These are phyloP conservation scores for Aspergillus fructus DNA, from an alignment of 2,329 filamentous ascomycete species.

Conservation along the genomic window DNA sequence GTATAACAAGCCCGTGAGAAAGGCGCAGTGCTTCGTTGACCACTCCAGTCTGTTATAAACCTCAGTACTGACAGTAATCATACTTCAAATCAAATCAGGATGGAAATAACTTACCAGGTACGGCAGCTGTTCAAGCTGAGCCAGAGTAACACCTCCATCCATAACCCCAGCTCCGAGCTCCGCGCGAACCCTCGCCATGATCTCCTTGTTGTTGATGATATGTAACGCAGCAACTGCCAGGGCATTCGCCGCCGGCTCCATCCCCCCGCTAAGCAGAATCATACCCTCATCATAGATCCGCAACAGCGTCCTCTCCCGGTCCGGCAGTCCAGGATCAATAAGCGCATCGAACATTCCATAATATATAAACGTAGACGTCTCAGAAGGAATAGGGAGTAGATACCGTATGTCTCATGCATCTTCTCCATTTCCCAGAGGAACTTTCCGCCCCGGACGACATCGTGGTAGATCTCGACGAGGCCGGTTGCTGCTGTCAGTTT, in stretches of 20 bases:
- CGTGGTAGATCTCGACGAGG: slow-evolving; percentile 29
- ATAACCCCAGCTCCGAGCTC: slow-evolving; percentile 23
- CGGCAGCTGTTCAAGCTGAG: slow-evolving; percentile 39
- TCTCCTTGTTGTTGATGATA: slow-evolving; percentile 18
- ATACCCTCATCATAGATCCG: slow-evolving; percentile 35
- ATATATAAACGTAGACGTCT: too few species aligned
- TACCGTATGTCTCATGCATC: slow-evolving; percentile 30
- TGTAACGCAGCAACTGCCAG: slow-evolving; percentile 30
- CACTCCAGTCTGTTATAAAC: background rate
- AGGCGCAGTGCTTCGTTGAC: slow-evolving; percentile 38
- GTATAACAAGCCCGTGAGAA: slow-evolving; percentile 31
- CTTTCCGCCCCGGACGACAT: slow-evolving; percentile 23
- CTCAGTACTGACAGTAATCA: background rate
- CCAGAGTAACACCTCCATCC: background rate
- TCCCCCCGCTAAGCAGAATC: slow-evolving; percentile 40
- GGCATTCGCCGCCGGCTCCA: slow-evolving; percentile 37
- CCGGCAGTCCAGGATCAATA: background rate
- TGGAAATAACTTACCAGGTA: slow-evolving; percentile 31
- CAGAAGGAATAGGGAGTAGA: too few species aligned
- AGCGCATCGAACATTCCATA: background rate
- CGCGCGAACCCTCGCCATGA: slow-evolving; percentile 23
- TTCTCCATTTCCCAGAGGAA: slow-evolving; percentile 25
- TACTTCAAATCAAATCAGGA: too few species aligned
- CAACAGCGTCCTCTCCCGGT: background rate
- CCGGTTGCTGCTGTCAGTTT: slow-evolving; percentile 30